A percentile compares a stretch with the other conserved stretches of the same genome.
Conservation (phyloP, 352 stramenopile species). For the Globisporangium paddicum region DNA sequence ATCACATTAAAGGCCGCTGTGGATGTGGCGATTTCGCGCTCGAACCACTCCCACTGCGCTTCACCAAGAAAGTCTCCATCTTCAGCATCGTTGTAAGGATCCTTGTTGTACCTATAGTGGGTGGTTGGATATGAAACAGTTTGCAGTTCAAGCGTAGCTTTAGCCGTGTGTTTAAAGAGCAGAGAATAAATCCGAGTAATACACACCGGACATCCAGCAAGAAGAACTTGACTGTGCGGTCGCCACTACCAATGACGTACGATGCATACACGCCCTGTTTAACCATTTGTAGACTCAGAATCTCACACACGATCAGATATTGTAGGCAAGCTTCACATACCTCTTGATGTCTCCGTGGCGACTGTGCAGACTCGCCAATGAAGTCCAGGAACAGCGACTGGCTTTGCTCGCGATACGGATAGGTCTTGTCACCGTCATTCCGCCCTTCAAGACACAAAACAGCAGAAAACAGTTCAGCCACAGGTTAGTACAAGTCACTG, state of each 20-base stretch:
- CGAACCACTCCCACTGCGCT: conserved; percentile 80
- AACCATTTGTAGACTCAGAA: neutral
- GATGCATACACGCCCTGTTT: conserved; percentile 73
- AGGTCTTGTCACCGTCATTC: conserved; percentile 80
- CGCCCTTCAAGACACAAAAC: neutral
- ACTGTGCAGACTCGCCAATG: conserved; percentile 63
- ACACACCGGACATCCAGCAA: conserved; percentile 70
- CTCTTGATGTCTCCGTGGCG: conserved; percentile 65
- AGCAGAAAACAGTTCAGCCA: neutral
- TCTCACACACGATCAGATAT: neutral
- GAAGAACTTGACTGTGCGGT: conserved; percentile 75
- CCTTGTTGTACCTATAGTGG: conserved; percentile 60
- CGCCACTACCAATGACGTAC: conserved; percentile 54
- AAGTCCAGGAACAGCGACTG: conserved; percentile 84
- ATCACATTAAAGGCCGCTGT: conserved; percentile 91
- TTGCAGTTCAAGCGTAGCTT: neutral
- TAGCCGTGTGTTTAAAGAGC: neutral
- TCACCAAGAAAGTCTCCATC: conserved; percentile 72
- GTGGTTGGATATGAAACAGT: neutral
- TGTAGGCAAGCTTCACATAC: conserved; percentile 10
- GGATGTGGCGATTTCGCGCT: conserved; percentile 69
- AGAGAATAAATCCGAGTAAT: neutral
- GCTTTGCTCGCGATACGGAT: conserved; percentile 57
- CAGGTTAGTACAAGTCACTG: neutral
- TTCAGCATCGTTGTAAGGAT: conserved; percentile 44